Evolutionary conservation across 306 rosid genomes (phyloP).

Genomic region (Rosa chinensis): DNA sequence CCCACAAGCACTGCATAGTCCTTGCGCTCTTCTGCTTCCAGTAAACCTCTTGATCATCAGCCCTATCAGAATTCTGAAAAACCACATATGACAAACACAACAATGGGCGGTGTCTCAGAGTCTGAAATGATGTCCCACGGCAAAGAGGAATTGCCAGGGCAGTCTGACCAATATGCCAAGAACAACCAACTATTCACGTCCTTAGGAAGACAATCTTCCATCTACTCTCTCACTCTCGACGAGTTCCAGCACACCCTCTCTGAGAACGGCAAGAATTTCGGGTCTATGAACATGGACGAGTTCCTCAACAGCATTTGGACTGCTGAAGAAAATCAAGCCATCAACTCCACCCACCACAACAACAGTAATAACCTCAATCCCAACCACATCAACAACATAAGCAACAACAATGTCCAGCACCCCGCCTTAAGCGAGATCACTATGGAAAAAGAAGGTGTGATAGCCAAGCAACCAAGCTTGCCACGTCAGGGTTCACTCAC

Average conservation of each 20-base stretch:
- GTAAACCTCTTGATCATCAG: not conserved
- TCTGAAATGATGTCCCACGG: constrained; percentile 40
- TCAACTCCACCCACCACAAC: constrained; percentile 12
- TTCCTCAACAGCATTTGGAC: constrained; percentile 86
- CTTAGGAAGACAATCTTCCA: constrained; percentile 73
- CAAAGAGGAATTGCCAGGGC: constrained; percentile 46
- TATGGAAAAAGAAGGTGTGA: constrained; percentile 21
- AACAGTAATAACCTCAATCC: not conserved
- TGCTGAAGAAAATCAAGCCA: constrained; percentile 74
- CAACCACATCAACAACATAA: not conserved
- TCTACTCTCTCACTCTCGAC: constrained; percentile 82
- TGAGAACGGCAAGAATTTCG: constrained; percentile 77
- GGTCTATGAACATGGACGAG: constrained; percentile 99
- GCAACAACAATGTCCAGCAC: constrained; percentile 1
- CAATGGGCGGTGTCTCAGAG: constrained; percentile 28
- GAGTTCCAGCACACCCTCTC: constrained; percentile 78
- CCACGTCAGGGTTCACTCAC: constrained; percentile 71
- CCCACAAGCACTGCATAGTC: not conserved
- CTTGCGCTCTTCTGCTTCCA: not conserved
- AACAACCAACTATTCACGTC: constrained; percentile 34
- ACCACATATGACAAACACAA: not conserved
- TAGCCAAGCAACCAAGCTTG: constrained; percentile 58
- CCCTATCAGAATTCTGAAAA: not conserved
- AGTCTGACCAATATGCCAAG: constrained; percentile 28
- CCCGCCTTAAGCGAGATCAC: constrained; percentile 12